Base-by-base conservation (phyloP, 2,329 filamentous ascomycete genomes). In the Diaporthe sp. region DNA sequence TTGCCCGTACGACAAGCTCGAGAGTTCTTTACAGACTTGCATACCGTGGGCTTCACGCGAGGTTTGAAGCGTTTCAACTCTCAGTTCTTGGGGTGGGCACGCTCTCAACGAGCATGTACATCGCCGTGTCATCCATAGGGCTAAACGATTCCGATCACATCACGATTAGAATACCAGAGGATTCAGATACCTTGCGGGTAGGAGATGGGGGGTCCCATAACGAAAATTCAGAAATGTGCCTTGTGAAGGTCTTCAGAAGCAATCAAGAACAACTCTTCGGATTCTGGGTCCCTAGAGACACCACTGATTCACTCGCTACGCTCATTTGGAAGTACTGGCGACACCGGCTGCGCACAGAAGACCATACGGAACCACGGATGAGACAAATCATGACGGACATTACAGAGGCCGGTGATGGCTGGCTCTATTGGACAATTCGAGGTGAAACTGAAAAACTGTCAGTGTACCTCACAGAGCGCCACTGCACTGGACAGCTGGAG, bases 281-380 rank as follows among this genome's bases (percentile, higher is more conserved):
- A n/a, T 73, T 53, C 20, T 73, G 71, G 58, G 34, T 57, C 4
- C 25, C 17, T 17, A 55, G 28, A 8, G 58, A 73, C 13, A 73
- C 58, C 8, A 44, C n/a, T 15, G 28, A 20, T 9, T 55, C 58
- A 2, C 5, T 73, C 6, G 22, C 47, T 20, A 28, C 71, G 1
- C 3, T 73, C 22, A 65, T 73, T 25, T 73, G 71, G 71, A 73
- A 65, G 34, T 73, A 53, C 34, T 73, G 71, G 71, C 34, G 71
- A 42, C 9, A 51, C 8, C n/a, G 20, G 17, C 9, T 31, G 15
- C n/a, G 12, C 6, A n/a, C 2, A 13, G 6, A 20, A 22, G 1
- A 6, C 8, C 13, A 17, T 34, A 0, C 6, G 13, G 10, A 13
- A 2, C 37, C 28, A 17, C 4, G 20, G 8, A 44, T 31, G 22